phyloP scores from a whole-genome alignment of 805 yeast species.

The Crinitomyces ghanaensis region DNA sequence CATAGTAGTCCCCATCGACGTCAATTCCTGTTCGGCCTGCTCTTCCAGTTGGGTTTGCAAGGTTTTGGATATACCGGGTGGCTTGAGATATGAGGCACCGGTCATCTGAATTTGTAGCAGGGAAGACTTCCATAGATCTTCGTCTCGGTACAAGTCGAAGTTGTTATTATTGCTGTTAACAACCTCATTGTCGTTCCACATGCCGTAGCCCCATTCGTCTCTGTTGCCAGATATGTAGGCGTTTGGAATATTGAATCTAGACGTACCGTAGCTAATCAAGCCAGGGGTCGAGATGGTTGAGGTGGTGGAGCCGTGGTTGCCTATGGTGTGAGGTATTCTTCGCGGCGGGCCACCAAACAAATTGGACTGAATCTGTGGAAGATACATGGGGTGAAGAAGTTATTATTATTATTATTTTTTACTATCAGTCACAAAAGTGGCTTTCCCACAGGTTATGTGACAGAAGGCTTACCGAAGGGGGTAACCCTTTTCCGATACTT shows the following conservation, averaged over 20 bases:
- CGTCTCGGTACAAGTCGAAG: no score
- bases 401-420: no score
- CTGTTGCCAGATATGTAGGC: slow-evolving; percentile 3
- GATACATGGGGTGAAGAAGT: no score
- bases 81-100: slow-evolving; percentile 41
- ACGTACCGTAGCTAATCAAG: slow-evolving; percentile 4
- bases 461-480: no score
- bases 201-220: slow-evolving; percentile 9
- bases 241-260: slow-evolving; percentile 3
- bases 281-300: slow-evolving; percentile 4
- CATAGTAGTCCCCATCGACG: slow-evolving; percentile 13
- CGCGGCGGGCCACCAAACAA: no score
- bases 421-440: no score
- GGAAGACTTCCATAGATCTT: slow-evolving; percentile 9
- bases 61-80: slow-evolving; percentile 51
- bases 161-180: background rate
- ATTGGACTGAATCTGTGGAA: no score
- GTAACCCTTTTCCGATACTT: no score
- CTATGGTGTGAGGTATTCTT: no score
- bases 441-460: no score
- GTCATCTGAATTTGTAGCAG: slow-evolving; percentile 27
- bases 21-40: no score
- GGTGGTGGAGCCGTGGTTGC: no score
- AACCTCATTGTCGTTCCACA: slow-evolving; percentile 2
- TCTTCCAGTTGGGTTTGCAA: slow-evolving; percentile 28